Conservation (phyloP, 1,284 basidiomycete genomes). For the Mycosarcoma mackinlayi region DNA sequence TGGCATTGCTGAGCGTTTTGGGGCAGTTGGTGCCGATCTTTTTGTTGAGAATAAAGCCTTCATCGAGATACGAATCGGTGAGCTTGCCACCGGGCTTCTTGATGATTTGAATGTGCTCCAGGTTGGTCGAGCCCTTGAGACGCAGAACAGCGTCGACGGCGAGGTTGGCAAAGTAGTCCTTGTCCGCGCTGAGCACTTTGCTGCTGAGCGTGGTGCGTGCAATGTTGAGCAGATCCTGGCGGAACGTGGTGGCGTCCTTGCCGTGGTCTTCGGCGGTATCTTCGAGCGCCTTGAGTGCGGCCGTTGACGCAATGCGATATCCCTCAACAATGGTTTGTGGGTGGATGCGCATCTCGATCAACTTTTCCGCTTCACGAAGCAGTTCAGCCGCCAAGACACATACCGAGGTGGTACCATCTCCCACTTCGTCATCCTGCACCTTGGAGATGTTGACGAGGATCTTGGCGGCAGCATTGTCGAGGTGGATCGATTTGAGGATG, state of each 20-base stretch:
- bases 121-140: slow-evolving; percentile 92
- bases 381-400: slow-evolving; percentile 93
- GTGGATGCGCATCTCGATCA: slow-evolving; percentile 89
- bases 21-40: slow-evolving; percentile 93
- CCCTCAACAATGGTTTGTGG: slow-evolving; percentile 99
- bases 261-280: slow-evolving; percentile 82
- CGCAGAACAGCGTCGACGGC: slow-evolving; percentile 97
- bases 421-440: slow-evolving; percentile 98
- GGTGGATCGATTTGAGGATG: slow-evolving; percentile 94
- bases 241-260: slow-evolving; percentile 79
- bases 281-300: slow-evolving; percentile 86
- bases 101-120: slow-evolving; percentile 99
- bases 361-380: slow-evolving; percentile 92
- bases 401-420: slow-evolving; percentile 95
- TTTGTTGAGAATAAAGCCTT: slow-evolving; percentile 99
- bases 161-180: slow-evolving; percentile 97
- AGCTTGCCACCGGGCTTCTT: slow-evolving; percentile 99
- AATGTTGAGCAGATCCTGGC: slow-evolving; percentile 93
- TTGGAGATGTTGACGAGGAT: slow-evolving; percentile 99
- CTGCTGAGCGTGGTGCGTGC: slow-evolving; percentile 94
- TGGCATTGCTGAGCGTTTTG: slow-evolving; percentile 92
- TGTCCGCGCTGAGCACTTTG: slow-evolving; percentile 96
- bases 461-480: slow-evolving; percentile 98
- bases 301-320: slow-evolving; percentile 88
- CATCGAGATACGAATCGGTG: slow-evolving; percentile 97